Base-by-base conservation (phyloP, 441 rosid genomes). In the Jatropha multifida region DNA sequence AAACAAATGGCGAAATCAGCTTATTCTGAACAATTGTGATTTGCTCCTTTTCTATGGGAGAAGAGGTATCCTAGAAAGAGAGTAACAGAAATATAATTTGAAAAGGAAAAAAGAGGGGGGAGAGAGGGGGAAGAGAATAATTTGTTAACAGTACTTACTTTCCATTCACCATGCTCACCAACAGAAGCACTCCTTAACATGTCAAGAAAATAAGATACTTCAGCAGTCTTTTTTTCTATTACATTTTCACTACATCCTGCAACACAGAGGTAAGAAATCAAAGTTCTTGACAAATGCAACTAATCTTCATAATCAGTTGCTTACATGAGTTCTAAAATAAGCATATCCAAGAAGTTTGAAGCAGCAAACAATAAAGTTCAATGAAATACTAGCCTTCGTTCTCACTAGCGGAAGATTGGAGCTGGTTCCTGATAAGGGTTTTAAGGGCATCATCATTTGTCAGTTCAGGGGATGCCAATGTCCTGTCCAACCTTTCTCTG, bases 101-200 rank as follows among this genome's bases (percentile, higher is more conserved):
- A 5, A 41, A 49, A 69, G 67, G 14, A n/a, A 15, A 20, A 5
- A 0, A 32, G 32, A 32, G 32, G 2, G 32, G 32, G 32, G 32
- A 32, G 32, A 32, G 32, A 72, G 46, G n/a, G 56, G 15, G 17
- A 54, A 54, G 17, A 54, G 58, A 58, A 58, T 58, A 0, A 9
- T 58, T 40, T 59, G 72, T 17, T 14, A 69, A 75, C 41, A 62
- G 17, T 65, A 56, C 90, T 74, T 89, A 94, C 98, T 86, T 91
- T 96, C 99, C 98, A 96, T 77, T 88, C 89, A 74, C 83, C 85
- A 60, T 77, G 79, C 54, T 84, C 89, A 71, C 80, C 84, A 41
- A 81, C 71, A 64, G 97, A 90, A 75, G 86, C 89, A 83, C 96
- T 96, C 85, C 98, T 87, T 80, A 96, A 83, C 94, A 90, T 92